Evolutionary conservation across 2,329 filamentous ascomycete genomes (phyloP), one percentile per base, ranked within the genome.

Genomic region (Claviceps sp.): DNA sequence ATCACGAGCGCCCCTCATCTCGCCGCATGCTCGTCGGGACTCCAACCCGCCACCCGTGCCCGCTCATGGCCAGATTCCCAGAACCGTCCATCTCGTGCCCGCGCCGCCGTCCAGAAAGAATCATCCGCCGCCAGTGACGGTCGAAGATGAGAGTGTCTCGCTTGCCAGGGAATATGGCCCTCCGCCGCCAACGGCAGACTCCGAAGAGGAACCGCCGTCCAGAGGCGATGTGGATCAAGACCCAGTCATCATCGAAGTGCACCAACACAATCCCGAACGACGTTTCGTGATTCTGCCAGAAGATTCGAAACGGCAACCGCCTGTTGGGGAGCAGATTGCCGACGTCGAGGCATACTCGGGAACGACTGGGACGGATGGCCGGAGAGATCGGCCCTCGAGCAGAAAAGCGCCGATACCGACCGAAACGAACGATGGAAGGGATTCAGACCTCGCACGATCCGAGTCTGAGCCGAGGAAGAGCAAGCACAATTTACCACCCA

Each of bases 181-280:
- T 29, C 49, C 50, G 11, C 54, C 64, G 39, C 58, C 57, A 49
- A 63, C 58, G 44, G 59, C 56, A 17, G 39, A 53, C 11, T 56
- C 54, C 50, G 72, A 70, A 52, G 82, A 83, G 57, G 79, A 83
- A 53, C 74, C 78, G 29, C 72, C 74, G 48, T 75, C 76, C 52
- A 77, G 78, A 52, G 86, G 86, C 40, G 76, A 78, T 5, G 66
- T 83, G 53, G 83, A 89, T 50, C 86, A 90, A 60, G 68, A 81
- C 26, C 81, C 80, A 13, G 71, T 89, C 47, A 70, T 90, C 23
- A 67, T 83, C 51, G 80, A 84, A 52, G 77, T 85, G 50, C 69
- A 72, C 57, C 74, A 79, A 52, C 63, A 74, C 59, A 80, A 80
- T 57, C 73, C 75, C 4, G 84, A 88, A 62, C 75, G 79, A 39